Evolutionary conservation across 306 rosid genomes (phyloP).

Genomic region (Glycine soja): DNA sequence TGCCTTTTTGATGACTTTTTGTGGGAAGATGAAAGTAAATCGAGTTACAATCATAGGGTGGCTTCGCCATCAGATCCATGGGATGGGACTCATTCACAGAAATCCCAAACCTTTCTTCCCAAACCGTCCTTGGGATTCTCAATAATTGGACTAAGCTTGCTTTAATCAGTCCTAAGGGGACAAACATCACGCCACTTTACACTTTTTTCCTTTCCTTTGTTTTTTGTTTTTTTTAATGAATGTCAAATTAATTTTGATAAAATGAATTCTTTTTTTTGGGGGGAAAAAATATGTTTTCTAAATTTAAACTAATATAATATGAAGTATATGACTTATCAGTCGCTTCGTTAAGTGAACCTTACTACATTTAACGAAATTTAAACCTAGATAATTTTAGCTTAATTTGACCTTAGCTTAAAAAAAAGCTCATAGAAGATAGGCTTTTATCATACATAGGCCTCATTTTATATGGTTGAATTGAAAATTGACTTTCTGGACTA

Average conservation of each 20-base stretch:
- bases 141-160: constrained; percentile 23
- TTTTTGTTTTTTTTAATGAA: neutral
- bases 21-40: constrained; percentile 40
- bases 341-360: no score
- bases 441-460: no score
- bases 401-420: no score
- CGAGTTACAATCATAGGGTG: constrained; percentile 42
- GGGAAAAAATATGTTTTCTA: neutral
- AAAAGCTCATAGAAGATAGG: no score
- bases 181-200: constrained; percentile 1
- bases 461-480: no score
- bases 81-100: constrained; percentile 15
- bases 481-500: no score
- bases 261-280: neutral
- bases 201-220: neutral
- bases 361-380: no score
- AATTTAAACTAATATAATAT: no score
- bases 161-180: neutral
- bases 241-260: neutral
- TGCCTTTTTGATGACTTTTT: constrained; percentile 55
- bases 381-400: no score
- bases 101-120: neutral
- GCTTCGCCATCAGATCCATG: constrained; percentile 47
- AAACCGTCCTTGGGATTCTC: constrained; percentile 28
- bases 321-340: no score